phyloP scores from a whole-genome alignment of 768 basidiomycete genomes.

The Leccinum uliginosum region DNA sequence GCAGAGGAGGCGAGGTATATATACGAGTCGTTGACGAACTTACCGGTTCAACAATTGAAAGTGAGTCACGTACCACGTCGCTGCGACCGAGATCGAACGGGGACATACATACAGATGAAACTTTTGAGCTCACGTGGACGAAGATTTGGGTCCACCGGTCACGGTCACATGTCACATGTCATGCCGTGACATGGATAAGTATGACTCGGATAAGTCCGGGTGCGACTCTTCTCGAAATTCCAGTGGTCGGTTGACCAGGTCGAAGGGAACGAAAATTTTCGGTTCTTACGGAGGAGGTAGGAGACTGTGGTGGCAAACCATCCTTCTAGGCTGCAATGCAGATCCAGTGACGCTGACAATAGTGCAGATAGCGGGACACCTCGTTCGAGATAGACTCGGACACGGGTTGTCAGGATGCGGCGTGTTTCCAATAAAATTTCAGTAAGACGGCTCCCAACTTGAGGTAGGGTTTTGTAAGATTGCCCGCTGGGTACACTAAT shows the following conservation, averaged over 20 bases:
- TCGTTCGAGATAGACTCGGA: background rate
- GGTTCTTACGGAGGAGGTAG: background rate
- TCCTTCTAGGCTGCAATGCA: background rate
- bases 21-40: no score
- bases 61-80: background rate
- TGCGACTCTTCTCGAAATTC: no score
- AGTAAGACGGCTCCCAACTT: background rate
- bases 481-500: background rate
- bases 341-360: no score
- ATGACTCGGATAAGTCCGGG: no score
- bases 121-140: background rate
- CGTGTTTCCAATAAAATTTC: background rate
- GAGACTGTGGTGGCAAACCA: background rate
- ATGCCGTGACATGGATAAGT: background rate
- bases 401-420: background rate
- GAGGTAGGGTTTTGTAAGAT: background rate
- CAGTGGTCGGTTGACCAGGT: no score
- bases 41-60: background rate
- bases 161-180: background rate
- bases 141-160: no score
- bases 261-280: background rate
- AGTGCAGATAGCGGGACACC: background rate
- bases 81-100: no score
- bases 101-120: no score
- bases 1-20: background rate